Base-by-base conservation (phyloP, 495 filamentous ascomycete species). In the Neurospora sp. region DNA sequence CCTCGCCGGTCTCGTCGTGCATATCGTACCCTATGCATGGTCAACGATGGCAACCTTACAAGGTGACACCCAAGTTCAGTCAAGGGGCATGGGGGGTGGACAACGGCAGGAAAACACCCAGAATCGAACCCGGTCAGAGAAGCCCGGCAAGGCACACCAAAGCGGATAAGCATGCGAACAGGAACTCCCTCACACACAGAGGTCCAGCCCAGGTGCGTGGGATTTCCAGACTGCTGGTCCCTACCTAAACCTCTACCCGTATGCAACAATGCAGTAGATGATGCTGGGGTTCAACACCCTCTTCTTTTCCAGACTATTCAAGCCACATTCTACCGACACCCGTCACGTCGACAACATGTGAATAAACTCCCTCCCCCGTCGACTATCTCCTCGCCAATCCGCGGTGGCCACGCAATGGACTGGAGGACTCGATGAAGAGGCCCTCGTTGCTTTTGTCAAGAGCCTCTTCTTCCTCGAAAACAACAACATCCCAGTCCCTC, bases 301-400 rank as follows among this genome's bases (percentile, higher is more conserved):
- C 42, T 20, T 18, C 27, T 46, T 59, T 35, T 38, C 14, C 39
- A 40, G 18, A 70, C 31, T 70, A 27, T 72, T 66, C 31, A 31
- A 72, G 23, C 44, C 41, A 37, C 42, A 38, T 27, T 70, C 31
- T n/a, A 18, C 27, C 27, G 54, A 62, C 27, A 31, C 14, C 23
- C 42, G 73, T 35, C 35, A 35, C 35, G 35, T 35, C 35, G 35
- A 35, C 35, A 35, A 39, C 70, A 69, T 54, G n/a, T 69, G 37
- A 14, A 54, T 6, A 11, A 54, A 54, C 18, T n/a, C 18, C 18
- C 3, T n/a, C 44, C n/a, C 8, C 44, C n/a, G 12, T 69, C 11
- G 48, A 66, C 18, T 31, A 73, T 18, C 27, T 31, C 62, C 20
- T 73, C 54, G 38, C 76, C 76, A 77, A 77, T 74, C 70, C 73